These are phyloP conservation scores for Sugiyamaella pinicola DNA, from an alignment of 1,139 yeast genomes.

Conservation along the genomic window DNA sequence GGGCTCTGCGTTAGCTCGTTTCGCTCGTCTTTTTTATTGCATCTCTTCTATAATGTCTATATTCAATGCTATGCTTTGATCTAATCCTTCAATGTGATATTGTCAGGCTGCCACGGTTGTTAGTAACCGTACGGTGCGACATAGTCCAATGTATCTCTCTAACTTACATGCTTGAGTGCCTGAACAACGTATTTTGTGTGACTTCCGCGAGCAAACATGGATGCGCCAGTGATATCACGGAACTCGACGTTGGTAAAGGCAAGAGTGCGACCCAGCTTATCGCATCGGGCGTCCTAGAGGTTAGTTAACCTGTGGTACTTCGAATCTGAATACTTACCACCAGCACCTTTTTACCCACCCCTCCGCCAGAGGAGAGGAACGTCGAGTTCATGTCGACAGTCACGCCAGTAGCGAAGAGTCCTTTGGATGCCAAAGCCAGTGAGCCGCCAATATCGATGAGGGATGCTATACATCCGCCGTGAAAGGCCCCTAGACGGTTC, in stretches of 20 bases:
- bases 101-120: constrained; percentile 12
- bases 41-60: background rate
- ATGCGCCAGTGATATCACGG: constrained; percentile 32
- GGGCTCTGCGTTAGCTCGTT: background rate
- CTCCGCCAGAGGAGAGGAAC: constrained; percentile 47
- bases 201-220: constrained; percentile 47
- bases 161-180: constrained; percentile 43
- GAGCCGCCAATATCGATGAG: constrained; percentile 51
- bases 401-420: constrained; percentile 49
- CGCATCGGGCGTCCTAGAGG: constrained; percentile 29
- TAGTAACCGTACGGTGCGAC: background rate
- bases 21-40: background rate
- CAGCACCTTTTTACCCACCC: constrained; percentile 36
- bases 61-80: background rate
- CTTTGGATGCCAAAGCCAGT: constrained; percentile 47
- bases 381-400: constrained; percentile 48
- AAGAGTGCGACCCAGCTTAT: constrained; percentile 45
- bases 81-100: constrained; percentile 14
- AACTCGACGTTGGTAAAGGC: constrained; percentile 48
- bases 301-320: background rate
- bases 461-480: constrained; percentile 48
- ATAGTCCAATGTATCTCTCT: background rate
- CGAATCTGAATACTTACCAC: constrained; percentile 17
- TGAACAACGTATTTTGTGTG: constrained; percentile 48
- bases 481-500: constrained; percentile 47